phyloP scores from a whole-genome alignment of 805 yeast genomes.

The Candida xiaguanensis region DNA sequence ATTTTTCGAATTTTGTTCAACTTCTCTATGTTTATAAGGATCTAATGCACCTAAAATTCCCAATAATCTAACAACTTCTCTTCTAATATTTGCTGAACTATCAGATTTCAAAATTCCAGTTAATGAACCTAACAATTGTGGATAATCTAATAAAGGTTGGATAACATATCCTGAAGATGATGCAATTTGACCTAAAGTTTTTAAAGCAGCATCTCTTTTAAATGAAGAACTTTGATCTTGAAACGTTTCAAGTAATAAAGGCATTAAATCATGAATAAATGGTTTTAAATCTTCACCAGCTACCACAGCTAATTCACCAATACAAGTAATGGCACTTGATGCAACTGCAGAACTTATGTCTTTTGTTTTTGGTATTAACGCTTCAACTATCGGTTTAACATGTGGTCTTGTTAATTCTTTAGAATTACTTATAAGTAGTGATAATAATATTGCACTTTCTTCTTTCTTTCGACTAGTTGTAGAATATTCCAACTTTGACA shows the following conservation, averaged over 20 bases:
- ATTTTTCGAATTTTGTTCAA: constrained; percentile 64
- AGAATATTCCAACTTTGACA: constrained; percentile 83
- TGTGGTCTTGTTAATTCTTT: constrained; percentile 85
- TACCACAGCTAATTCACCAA: constrained; percentile 85
- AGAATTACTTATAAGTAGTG: constrained; percentile 73
- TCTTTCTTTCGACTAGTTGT: constrained; percentile 72
- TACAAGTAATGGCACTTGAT: constrained; percentile 75
- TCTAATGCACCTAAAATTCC: constrained; percentile 97
- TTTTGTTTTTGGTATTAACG: constrained; percentile 69
- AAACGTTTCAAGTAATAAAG: constrained; percentile 77
- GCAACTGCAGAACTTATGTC: constrained; percentile 79
- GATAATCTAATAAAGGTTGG: constrained; percentile 88
- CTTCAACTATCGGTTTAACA: constrained; percentile 85
- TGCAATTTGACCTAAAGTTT: constrained; percentile 83
- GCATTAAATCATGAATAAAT: constrained; percentile 77
- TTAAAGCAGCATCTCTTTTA: constrained; percentile 86
- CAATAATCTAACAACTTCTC: constrained; percentile 83
- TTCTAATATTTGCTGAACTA: constrained; percentile 63
- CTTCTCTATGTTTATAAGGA: constrained; percentile 92
- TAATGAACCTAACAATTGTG: constrained; percentile 78
- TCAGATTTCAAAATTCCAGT: constrained; percentile 82
- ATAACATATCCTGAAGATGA: constrained; percentile 93
- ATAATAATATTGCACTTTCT: constrained; percentile 75
- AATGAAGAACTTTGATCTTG: constrained; percentile 89
- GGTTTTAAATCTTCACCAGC: constrained; percentile 82